Conservation (phyloP, 495 filamentous ascomycete genomes). For the Penicillium lividum region DNA sequence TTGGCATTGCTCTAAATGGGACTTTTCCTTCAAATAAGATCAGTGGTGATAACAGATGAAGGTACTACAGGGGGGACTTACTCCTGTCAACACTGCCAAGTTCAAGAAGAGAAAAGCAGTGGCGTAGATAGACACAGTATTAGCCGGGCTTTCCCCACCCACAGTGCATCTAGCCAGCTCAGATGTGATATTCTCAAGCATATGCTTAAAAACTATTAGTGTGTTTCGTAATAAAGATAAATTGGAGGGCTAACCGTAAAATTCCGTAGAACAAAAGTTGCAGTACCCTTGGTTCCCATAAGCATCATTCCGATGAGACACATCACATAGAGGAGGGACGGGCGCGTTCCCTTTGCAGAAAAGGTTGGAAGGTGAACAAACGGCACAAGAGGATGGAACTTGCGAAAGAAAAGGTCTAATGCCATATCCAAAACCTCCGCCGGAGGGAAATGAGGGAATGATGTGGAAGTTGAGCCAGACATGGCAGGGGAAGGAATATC, state of each 20-base stretch:
- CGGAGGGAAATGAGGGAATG: conserved; percentile 45
- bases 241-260: conserved; percentile 38
- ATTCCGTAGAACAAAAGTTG: conserved; percentile 47
- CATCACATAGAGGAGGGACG: conserved; percentile 49
- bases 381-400: conserved; percentile 52
- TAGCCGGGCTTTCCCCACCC: conserved; percentile 36
- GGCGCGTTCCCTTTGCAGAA: conserved; percentile 45
- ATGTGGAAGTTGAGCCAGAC: conserved; percentile 23
- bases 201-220: conserved; percentile 30
- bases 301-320: conserved; percentile 54
- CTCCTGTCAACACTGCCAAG: conserved; percentile 51
- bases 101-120: conserved; percentile 50
- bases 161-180: conserved; percentile 44
- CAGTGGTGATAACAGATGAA: conserved; percentile 7
- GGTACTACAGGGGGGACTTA: conserved; percentile 21
- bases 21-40: conserved; percentile 40
- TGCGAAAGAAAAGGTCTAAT: conserved; percentile 54
- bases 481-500: conserved; percentile 27
- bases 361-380: conserved; percentile 55
- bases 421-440: conserved; percentile 57
- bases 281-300: conserved; percentile 50
- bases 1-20: conserved; percentile 47
- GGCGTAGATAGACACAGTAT: conserved; percentile 47
- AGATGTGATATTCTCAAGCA: conserved; percentile 41
- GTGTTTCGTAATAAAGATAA: not conserved